These are phyloP conservation scores for Oenanthe javanica DNA, from an alignment of 140 eudicot genomes.

Conservation along the genomic window DNA sequence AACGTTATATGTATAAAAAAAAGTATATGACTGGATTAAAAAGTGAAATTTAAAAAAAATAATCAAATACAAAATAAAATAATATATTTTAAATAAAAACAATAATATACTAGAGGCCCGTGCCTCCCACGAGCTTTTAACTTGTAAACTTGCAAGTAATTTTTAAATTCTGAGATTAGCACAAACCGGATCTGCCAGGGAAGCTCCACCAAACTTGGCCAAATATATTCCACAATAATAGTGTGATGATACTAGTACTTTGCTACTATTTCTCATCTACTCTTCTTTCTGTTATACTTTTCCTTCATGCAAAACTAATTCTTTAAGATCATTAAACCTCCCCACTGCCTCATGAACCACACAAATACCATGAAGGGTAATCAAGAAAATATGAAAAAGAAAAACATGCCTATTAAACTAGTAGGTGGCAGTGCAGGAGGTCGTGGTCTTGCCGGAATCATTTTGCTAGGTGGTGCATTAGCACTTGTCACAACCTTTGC, in stretches of 20 bases:
- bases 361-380: constrained; percentile 20
- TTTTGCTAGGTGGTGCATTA: constrained; percentile 52
- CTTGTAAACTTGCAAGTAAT: no score
- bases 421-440: constrained; percentile 42
- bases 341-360: neutral
- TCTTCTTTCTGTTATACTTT: neutral
- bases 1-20: no score
- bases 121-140: no score
- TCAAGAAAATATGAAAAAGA: constrained; percentile 14
- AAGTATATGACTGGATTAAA: no score
- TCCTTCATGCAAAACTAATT: constrained; percentile 6
- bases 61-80: no score
- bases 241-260: neutral
- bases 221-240: neutral
- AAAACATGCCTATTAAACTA: constrained; percentile 19
- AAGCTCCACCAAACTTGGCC: constrained; percentile 11
- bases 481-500: constrained; percentile 35
- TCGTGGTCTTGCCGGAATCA: constrained; percentile 32
- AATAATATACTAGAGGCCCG: no score
- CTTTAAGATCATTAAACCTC: neutral
- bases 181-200: neutral
- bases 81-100: no score
- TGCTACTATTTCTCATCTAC: constrained; percentile 8
- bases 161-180: no score
- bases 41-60: no score